Evolutionary conservation across 2,329 filamentous ascomycete genomes (phyloP).

Genomic region (Stachybotrys elegans): DNA sequence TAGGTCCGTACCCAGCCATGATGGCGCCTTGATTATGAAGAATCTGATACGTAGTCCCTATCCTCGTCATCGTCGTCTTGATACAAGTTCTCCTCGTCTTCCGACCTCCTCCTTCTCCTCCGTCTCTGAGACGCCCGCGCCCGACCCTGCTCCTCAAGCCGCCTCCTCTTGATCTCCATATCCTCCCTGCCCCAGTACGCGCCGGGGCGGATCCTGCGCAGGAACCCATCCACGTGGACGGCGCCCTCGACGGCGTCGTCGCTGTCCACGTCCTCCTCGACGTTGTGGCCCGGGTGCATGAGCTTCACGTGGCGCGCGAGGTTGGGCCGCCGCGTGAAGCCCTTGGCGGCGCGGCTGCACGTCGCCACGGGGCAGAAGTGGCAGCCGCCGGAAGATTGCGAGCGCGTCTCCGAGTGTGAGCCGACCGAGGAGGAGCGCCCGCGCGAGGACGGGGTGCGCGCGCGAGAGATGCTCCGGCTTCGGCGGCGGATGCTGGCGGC

Average conservation of each 20-base stretch:
- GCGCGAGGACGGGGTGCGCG: conserved; percentile 12
- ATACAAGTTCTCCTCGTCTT: too few species aligned
- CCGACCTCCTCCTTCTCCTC: too few species aligned
- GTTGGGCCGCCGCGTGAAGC: conserved; percentile 30
- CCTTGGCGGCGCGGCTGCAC: conserved; percentile 30
- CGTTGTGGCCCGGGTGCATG: conserved; percentile 30
- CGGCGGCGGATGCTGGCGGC: too few species aligned
- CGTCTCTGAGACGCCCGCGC: too few species aligned
- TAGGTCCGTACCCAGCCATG: too few species aligned
- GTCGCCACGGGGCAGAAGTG: conserved; percentile 32
- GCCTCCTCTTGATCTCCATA: neutral
- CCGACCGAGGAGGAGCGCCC: conserved; percentile 15
- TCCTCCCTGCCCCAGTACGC: conserved; percentile 43
- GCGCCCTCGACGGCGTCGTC: conserved; percentile 51
- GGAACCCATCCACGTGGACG: conserved; percentile 64
- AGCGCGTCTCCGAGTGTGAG: conserved; percentile 15
- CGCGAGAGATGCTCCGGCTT: conserved; percentile 21
- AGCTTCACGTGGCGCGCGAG: conserved; percentile 31
- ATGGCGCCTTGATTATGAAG: too few species aligned
- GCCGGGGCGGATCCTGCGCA: conserved; percentile 48
- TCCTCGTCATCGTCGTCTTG: too few species aligned
- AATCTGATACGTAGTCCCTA: too few species aligned
- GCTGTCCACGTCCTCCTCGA: conserved; percentile 30
- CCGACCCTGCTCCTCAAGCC: too few species aligned
- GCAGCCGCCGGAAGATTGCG: too few species aligned